Evolutionary conservation across 345 rosid genomes (phyloP).

Genomic region (Gossypium thurberi): DNA sequence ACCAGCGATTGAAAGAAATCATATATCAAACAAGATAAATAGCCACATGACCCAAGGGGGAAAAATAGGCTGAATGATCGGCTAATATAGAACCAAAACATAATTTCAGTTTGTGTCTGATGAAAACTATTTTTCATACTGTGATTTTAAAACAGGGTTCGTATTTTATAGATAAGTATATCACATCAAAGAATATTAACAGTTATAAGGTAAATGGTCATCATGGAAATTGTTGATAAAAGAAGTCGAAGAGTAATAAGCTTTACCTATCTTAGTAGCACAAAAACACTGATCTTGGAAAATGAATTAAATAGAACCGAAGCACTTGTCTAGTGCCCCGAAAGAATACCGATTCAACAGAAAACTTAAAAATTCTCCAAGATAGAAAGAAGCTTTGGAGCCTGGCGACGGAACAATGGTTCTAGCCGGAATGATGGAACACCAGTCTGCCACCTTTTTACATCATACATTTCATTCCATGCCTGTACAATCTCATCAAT

Average conservation of each 20-base stretch:
- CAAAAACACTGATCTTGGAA: slow-evolving; percentile 6
- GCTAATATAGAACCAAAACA: neutral
- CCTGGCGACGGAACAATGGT: slow-evolving; percentile 80
- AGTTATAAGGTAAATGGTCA: neutral
- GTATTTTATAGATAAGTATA: neutral
- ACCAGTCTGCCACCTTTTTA: slow-evolving; percentile 89
- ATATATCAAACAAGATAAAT: neutral
- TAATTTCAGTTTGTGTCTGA: neutral
- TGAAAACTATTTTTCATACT: neutral
- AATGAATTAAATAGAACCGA: slow-evolving; percentile 13
- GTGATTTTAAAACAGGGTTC: neutral
- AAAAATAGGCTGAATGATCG: neutral
- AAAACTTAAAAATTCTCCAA: slow-evolving; percentile 58
- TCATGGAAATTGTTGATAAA: neutral
- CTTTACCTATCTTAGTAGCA: slow-evolving; percentile 23
- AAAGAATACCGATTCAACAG: slow-evolving; percentile 12
- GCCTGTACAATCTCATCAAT: slow-evolving; percentile 95
- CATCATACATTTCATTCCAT: slow-evolving; percentile 99
- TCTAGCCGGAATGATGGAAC: slow-evolving; percentile 90
- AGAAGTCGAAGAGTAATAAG: neutral
- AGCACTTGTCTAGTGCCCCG: slow-evolving; percentile 13
- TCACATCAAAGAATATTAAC: neutral
- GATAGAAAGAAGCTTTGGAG: slow-evolving; percentile 71
- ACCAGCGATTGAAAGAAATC: neutral
- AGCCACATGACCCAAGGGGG: neutral